A percentile compares a stretch with the other conserved stretches of the same genome.
These are phyloP conservation scores for Triticum dicoccoides DNA, from an alignment of 176 grass and related monocot species.

Conservation along the genomic window DNA sequence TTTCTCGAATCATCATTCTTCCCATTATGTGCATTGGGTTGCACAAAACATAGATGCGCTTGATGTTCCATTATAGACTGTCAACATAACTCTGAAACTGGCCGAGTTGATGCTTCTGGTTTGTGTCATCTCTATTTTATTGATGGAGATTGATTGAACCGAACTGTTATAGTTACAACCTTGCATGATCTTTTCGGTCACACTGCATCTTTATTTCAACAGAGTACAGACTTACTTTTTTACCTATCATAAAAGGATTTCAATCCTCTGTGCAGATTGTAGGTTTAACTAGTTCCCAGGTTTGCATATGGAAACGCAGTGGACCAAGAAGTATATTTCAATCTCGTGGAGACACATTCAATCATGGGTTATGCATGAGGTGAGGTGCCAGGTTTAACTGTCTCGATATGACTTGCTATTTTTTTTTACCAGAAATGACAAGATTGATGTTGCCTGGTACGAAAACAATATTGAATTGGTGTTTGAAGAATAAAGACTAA, in stretches of 20 bases:
- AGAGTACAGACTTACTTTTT: neutral
- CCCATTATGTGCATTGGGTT: neutral
- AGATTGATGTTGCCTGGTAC: slow-evolving; percentile 22
- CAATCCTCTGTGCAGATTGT: slow-evolving; percentile 64
- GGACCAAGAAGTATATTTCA: slow-evolving; percentile 73
- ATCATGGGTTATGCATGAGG: slow-evolving; percentile 84
- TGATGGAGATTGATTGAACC: neutral
- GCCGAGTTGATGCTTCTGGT: neutral
- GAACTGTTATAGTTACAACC: neutral
- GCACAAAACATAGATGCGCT: neutral
- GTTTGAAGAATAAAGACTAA: neutral
- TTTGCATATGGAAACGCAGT: slow-evolving; percentile 87
- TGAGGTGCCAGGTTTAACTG: slow-evolving; percentile 23
- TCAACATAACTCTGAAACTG: neutral
- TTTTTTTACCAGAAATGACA: slow-evolving; percentile 11
- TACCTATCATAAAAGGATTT: slow-evolving; percentile 5
- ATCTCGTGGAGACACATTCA: slow-evolving; percentile 59
- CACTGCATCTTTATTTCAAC: neutral
- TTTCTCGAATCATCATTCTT: neutral
- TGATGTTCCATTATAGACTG: neutral
- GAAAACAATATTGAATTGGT: neutral
- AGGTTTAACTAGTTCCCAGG: slow-evolving; percentile 63
- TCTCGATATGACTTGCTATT: neutral
- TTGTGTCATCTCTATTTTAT: neutral
- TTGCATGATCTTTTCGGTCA: neutral